phyloP scores from a whole-genome alignment of 805 yeast species.

The Ogataea neopini region DNA sequence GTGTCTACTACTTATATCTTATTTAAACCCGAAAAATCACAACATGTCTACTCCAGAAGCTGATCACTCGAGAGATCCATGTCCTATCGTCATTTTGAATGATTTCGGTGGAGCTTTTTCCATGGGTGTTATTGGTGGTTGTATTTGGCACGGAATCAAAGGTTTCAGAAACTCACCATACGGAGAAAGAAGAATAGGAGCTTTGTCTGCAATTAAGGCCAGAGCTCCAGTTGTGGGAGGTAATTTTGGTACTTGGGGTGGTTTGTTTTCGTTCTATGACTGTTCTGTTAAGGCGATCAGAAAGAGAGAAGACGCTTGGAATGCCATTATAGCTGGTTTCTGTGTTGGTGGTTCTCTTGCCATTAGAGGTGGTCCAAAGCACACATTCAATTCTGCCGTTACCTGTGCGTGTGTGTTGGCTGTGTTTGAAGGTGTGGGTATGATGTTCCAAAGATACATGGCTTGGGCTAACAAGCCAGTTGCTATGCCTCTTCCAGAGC shows the following conservation, averaged over 20 bases:
- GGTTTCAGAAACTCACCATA: constrained; percentile 98
- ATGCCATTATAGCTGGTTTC: constrained; percentile 96
- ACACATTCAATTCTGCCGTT: constrained; percentile 93
- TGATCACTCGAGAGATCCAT: constrained; percentile 98
- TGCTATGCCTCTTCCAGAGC: constrained; percentile 59
- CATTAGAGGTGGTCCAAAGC: constrained; percentile 98
- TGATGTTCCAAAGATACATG: constrained; percentile 88
- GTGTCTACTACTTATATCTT: not conserved
- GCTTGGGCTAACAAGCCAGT: constrained; percentile 79
- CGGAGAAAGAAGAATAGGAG: constrained; percentile 92
- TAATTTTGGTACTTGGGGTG: constrained; percentile 99
- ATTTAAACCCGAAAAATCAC: constrained; percentile 1
- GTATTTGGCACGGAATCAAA: constrained; percentile 98
- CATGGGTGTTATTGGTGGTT: constrained; percentile 99
- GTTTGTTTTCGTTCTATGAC: constrained; percentile 91
- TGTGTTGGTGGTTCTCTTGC: constrained; percentile 98
- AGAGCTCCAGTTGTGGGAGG: constrained; percentile 99
- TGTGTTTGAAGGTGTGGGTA: constrained; percentile 96
- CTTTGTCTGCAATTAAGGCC: constrained; percentile 86
- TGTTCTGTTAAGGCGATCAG: constrained; percentile 94
- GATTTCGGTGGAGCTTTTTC: constrained; percentile 99
- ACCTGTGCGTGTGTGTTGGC: constrained; percentile 97
- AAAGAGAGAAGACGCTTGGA: constrained; percentile 98
- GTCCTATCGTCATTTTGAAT: constrained; percentile 92
- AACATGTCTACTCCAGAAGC: constrained; percentile 66